Percentiles rank a stretch among this genome's conserved stretches.
Evolutionary conservation across 441 rosid genomes (phyloP).

Genomic region (Erysimum pusillum): DNA sequence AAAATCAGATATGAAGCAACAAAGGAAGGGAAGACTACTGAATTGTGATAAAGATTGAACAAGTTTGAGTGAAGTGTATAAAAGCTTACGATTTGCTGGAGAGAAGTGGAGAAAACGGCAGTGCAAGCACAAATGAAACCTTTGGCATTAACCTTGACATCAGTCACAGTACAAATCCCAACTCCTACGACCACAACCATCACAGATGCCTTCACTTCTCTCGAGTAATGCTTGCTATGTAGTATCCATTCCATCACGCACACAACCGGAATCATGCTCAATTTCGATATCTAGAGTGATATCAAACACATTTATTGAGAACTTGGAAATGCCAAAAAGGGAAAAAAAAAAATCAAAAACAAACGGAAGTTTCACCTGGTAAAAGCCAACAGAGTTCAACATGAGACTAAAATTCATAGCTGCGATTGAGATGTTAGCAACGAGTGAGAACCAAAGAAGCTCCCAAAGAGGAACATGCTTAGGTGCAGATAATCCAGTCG

Average conservation of each 20-base stretch:
- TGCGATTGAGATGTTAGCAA: slow-evolving; percentile 84
- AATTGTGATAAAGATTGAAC: not conserved
- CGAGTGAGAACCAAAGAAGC: slow-evolving; percentile 92
- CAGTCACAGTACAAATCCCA: slow-evolving; percentile 96
- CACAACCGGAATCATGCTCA: slow-evolving; percentile 97
- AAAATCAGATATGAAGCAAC: not conserved
- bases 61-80: slow-evolving; percentile 3
- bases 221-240: slow-evolving; percentile 80
- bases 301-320: too few relatives aligned
- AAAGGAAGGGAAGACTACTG: not conserved
- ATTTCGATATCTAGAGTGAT: slow-evolving; percentile 92
- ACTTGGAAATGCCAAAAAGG: too few relatives aligned
- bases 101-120: slow-evolving; percentile 85
- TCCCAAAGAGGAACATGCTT: slow-evolving; percentile 94
- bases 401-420: slow-evolving; percentile 97
- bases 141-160: slow-evolving; percentile 91
- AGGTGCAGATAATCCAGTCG: slow-evolving; percentile 78
- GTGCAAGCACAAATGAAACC: slow-evolving; percentile 86
- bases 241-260: slow-evolving; percentile 96
- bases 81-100: slow-evolving; percentile 92
- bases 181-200: slow-evolving; percentile 90
- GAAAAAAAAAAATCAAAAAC: too few relatives aligned
- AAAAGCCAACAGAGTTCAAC: slow-evolving; percentile 97
- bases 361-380: too few relatives aligned
- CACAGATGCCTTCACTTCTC: slow-evolving; percentile 80